Base-by-base conservation (phyloP, 768 basidiomycete genomes). In the Auricularia cornea region DNA sequence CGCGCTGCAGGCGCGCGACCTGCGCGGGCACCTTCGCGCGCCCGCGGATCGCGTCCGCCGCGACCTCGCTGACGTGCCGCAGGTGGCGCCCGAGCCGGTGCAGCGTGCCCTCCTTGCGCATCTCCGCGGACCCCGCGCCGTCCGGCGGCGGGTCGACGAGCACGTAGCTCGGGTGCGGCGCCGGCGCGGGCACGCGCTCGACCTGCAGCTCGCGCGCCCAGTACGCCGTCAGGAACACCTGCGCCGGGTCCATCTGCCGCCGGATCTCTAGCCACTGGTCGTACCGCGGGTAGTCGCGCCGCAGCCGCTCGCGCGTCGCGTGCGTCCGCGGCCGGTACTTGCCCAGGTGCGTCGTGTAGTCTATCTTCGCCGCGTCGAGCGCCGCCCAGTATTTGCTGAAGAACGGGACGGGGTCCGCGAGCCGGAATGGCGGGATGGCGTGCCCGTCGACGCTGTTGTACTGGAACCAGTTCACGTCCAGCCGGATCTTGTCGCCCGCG, bases 191-290 rank as follows among this genome's bases (percentile, higher is more conserved):
- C 26, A 57, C 20, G 10, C 28, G 30, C 28, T 57, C 54, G 54
- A 57, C 29, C 28, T 57, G 54, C 18, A 57, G 54, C 54, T 57
- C 54, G 54, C 54, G 54, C 54, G 54, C 54, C 54, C 54, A 57
- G 54, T 57, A 57, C 10, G 6, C 30, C 12, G 54, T 57, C 26
- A 57, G 0, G 54, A 57, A 57, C 18, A 57, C 30, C 54, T 57
- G 54, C 11, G 12, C 54, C 26, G 54, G 54, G 26, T 57, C 54
- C 54, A 57, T 26, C 54, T 28, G 12, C 54, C 4, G 10, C 54
- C 54, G 26, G 8, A 57, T 26, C 26, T 12, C 30, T 4, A 57
- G 54, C 54, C 54, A 57, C 26, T 28, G 26, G 54, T 57, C 54
- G 54, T 57, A 57, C 54, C 30, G 26, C 26, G 23, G 26, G 30